phyloP scores from a whole-genome alignment of 495 filamentous ascomycete genomes.

The Sporormia fimetaria region DNA sequence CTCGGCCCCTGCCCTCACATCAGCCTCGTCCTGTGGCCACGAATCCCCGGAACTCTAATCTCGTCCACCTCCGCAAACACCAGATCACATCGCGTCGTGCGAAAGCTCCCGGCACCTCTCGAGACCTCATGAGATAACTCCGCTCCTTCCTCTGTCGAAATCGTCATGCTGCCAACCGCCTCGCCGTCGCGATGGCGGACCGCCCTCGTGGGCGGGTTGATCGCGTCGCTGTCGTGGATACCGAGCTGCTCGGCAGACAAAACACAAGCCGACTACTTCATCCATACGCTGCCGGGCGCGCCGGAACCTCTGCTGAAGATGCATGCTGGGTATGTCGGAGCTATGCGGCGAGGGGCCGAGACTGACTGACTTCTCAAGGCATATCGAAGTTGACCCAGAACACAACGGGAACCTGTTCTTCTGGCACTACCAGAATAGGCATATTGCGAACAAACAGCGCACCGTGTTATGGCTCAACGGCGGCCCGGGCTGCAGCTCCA shows the following conservation, averaged over 20 bases:
- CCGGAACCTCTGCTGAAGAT: constrained; percentile 80
- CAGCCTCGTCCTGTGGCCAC: no score
- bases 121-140: no score
- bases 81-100: no score
- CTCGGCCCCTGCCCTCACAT: no score
- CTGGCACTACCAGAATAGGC: constrained; percentile 92
- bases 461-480: constrained; percentile 97
- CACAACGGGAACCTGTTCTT: constrained; percentile 93
- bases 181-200: constrained; percentile 19
- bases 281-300: constrained; percentile 71
- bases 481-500: constrained; percentile 89
- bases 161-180: constrained; percentile 14
- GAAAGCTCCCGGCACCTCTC: no score
- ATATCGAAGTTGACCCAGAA: constrained; percentile 76
- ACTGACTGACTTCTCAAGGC: constrained; percentile 40
- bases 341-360: not conserved
- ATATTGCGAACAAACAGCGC: constrained; percentile 83
- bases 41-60: no score
- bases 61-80: no score
- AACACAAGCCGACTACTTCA: constrained; percentile 78
- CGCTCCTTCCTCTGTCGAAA: not conserved
- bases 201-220: constrained; percentile 16
- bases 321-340: constrained; percentile 77
- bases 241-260: constrained; percentile 34
- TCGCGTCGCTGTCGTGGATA: constrained; percentile 18